These are phyloP conservation scores for Metrosideros polymorpha DNA, from an alignment of 441 rosid species.

Conservation along the genomic window DNA sequence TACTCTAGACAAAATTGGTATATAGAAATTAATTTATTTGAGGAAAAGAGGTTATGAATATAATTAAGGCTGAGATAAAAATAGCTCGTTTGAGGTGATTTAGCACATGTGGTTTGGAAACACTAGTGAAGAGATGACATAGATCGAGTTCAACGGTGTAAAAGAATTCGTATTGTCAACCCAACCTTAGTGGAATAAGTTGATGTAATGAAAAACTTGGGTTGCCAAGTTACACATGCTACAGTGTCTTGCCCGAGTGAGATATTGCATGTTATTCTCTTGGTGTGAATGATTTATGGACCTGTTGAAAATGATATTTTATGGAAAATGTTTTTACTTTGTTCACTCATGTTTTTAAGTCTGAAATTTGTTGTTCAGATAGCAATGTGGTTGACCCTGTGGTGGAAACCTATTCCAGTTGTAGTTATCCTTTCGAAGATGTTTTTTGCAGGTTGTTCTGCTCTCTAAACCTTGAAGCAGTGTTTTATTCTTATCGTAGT, in stretches of 20 bases:
- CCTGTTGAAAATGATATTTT: background rate
- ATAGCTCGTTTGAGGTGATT: background rate
- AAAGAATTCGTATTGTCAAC: background rate
- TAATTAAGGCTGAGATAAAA: background rate
- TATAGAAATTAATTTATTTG: background rate
- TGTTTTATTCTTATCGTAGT: background rate
- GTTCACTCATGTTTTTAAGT: background rate
- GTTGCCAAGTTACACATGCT: background rate
- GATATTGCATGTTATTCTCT: background rate
- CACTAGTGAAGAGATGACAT: background rate
- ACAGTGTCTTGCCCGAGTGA: background rate
- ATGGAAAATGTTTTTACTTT: background rate
- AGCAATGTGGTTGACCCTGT: slow-evolving; percentile 67
- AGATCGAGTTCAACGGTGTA: background rate
- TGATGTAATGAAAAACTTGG: background rate
- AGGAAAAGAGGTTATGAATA: background rate
- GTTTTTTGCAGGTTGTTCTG: slow-evolving; percentile 71
- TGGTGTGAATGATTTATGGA: background rate
- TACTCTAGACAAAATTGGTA: background rate
- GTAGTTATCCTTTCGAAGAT: slow-evolving; percentile 56
- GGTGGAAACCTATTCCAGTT: slow-evolving; percentile 69
- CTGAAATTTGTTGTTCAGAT: slow-evolving; percentile 32
- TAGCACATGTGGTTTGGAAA: background rate
- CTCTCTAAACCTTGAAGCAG: background rate
- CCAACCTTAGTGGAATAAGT: background rate